Evolutionary conservation across 306 rosid genomes (phyloP).

Genomic region (Sechiopsis laciniata): DNA sequence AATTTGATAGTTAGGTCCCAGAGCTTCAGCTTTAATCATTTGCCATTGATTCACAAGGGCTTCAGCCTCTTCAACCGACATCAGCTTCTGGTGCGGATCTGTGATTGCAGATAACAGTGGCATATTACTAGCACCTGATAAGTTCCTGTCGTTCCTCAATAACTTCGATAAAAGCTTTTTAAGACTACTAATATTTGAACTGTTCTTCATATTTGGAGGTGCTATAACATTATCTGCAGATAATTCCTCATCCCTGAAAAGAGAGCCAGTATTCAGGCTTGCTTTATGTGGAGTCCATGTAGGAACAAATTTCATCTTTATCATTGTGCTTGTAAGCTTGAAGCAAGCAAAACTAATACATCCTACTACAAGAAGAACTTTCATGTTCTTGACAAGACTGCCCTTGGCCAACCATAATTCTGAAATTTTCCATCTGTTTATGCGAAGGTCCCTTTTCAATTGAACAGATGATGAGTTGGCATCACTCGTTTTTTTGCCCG

Average conservation of each 20-base stretch:
- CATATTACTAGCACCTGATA: constrained; percentile 35
- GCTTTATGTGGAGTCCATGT: constrained; percentile 33
- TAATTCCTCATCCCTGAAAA: constrained; percentile 41
- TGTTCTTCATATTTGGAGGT: constrained; percentile 48
- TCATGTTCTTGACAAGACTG: constrained; percentile 40
- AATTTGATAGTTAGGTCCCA: constrained; percentile 79
- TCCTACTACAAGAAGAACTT: constrained; percentile 50
- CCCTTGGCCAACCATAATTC: constrained; percentile 38
- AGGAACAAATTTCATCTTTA: constrained; percentile 40
- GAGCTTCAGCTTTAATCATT: constrained; percentile 76
- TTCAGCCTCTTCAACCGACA: constrained; percentile 90
- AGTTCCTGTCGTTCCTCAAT: constrained; percentile 37
- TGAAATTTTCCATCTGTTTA: constrained; percentile 48
- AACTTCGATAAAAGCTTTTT: constrained; percentile 41
- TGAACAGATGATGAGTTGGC: constrained; percentile 47
- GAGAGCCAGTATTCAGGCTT: constrained; percentile 27
- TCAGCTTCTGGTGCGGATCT: constrained; percentile 37
- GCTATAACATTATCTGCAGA: constrained; percentile 39
- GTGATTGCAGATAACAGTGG: constrained; percentile 37
- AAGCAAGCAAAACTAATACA: constrained; percentile 61
- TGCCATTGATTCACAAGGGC: constrained; percentile 89
- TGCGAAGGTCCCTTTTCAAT: constrained; percentile 66
- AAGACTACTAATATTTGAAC: constrained; percentile 40
- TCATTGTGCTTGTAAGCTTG: constrained; percentile 48
- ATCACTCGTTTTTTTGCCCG: constrained; percentile 46